Percentiles rank a stretch among this genome's conserved stretches.
phyloP scores from a whole-genome alignment of 208 protist genomes.

The Willaertia magna region DNA sequence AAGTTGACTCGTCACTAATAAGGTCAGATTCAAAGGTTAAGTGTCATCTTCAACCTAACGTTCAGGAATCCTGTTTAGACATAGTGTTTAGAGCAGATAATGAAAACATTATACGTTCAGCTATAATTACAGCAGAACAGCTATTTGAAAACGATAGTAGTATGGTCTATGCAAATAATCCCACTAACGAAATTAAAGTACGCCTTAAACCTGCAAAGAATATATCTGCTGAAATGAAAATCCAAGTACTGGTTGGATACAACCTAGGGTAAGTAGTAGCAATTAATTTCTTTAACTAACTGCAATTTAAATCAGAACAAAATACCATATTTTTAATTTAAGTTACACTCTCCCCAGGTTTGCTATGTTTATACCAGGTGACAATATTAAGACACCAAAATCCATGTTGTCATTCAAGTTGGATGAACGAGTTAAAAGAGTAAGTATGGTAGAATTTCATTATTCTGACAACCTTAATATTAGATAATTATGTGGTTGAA shows the following conservation, averaged over 20 bases:
- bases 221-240: conserved; percentile 39
- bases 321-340: conserved; percentile 66
- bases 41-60: conserved; percentile 26
- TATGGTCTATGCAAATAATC: conserved; percentile 38
- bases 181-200: conserved; percentile 41
- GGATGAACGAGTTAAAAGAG: conserved; percentile 28
- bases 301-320: conserved; percentile 21
- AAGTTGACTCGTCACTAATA: conserved; percentile 48
- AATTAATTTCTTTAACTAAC: neutral
- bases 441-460: no score
- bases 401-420: conserved; percentile 42
- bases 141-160: conserved; percentile 31
- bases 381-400: conserved; percentile 23
- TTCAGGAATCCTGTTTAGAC: conserved; percentile 26
- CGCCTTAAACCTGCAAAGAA: conserved; percentile 44
- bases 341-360: conserved; percentile 57
- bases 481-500: conserved; percentile 34
- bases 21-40: conserved; percentile 40
- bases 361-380: conserved; percentile 47
- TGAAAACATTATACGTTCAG: conserved; percentile 50
- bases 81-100: conserved; percentile 29
- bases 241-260: conserved; percentile 60
- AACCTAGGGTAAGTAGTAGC: neutral
- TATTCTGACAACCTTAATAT: no score
- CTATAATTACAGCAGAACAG: conserved; percentile 47